Evolutionary conservation across 2,329 filamentous ascomycete genomes (phyloP).

Genomic region (Sclerotinia borealis): DNA sequence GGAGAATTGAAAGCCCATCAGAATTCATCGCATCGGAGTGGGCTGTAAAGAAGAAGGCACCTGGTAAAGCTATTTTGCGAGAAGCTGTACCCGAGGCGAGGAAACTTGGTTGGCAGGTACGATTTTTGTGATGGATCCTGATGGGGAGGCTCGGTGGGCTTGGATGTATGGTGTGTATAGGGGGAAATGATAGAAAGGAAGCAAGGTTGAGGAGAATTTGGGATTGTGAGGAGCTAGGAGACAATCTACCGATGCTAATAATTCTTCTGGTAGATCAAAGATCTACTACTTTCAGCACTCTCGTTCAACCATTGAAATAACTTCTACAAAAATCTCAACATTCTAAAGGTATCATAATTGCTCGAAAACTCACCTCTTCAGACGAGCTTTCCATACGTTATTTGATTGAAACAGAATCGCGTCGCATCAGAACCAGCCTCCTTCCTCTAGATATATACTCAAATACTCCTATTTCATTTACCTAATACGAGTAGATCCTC

Average conservation of each 20-base stretch:
- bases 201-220: not conserved
- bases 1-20: not conserved
- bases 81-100: not conserved
- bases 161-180: not conserved
- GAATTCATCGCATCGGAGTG: not conserved
- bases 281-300: not conserved
- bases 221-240: not conserved
- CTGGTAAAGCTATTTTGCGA: not conserved
- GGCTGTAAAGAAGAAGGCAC: not conserved
- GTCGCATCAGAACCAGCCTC: too few species aligned
- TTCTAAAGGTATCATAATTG: not conserved
- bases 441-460: too few species aligned
- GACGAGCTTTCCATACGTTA: not conserved
- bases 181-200: not conserved
- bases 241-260: not conserved
- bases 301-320: not conserved
- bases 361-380: too few species aligned
- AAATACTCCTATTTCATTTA: too few species aligned
- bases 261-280: too few species aligned
- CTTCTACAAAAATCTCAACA: not conserved
- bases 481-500: too few species aligned
- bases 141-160: not conserved
- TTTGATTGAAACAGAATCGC: too few species aligned
- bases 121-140: not conserved
- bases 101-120: not conserved